These are phyloP conservation scores for Tothia fuscella DNA, from an alignment of 2,329 filamentous ascomycete genomes.

Conservation along the genomic window DNA sequence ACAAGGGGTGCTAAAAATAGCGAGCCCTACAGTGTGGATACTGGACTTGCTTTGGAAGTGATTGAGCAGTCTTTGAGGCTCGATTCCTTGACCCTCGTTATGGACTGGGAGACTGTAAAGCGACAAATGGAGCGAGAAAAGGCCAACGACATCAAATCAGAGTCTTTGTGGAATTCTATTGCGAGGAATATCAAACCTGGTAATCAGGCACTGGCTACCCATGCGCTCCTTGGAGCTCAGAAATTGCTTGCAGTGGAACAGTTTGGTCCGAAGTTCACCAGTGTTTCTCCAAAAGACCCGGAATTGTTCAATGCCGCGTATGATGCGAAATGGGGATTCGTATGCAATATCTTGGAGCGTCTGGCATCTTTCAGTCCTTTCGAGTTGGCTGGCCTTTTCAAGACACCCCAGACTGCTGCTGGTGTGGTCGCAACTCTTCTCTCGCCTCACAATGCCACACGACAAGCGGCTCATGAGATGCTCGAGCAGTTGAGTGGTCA, in stretches of 20 bases:
- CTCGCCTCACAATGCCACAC: slow-evolving; percentile 66
- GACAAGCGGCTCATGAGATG: slow-evolving; percentile 67
- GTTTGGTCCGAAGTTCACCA: slow-evolving; percentile 36
- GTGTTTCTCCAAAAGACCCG: slow-evolving; percentile 41
- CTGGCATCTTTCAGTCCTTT: slow-evolving; percentile 57
- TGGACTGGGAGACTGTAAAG: slow-evolving; percentile 53
- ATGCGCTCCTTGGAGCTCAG: slow-evolving; percentile 58
- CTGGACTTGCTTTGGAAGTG: slow-evolving; percentile 47
- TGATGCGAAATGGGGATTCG: slow-evolving; percentile 45
- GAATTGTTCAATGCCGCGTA: slow-evolving; percentile 70
- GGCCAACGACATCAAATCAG: slow-evolving; percentile 56
- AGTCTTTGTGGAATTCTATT: slow-evolving; percentile 67
- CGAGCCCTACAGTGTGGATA: slow-evolving; percentile 20
- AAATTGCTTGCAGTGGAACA: slow-evolving; percentile 65
- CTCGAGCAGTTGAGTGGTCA: slow-evolving; percentile 73
- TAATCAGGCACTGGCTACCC: slow-evolving; percentile 60
- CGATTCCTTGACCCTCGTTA: slow-evolving; percentile 57
- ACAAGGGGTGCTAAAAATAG: slow-evolving; percentile 20
- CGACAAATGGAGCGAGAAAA: slow-evolving; percentile 50
- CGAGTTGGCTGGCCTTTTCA: slow-evolving; percentile 59
- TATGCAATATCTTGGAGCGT: slow-evolving; percentile 65
- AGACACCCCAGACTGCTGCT: slow-evolving; percentile 54
- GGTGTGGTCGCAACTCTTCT: slow-evolving; percentile 70
- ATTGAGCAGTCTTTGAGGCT: slow-evolving; percentile 55
- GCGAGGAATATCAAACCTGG: slow-evolving; percentile 54